A percentile compares a stretch with the other conserved stretches of the same genome.
These are phyloP conservation scores for Diplotaxis tenuifolia DNA, from an alignment of 345 rosid genomes.

Conservation along the genomic window DNA sequence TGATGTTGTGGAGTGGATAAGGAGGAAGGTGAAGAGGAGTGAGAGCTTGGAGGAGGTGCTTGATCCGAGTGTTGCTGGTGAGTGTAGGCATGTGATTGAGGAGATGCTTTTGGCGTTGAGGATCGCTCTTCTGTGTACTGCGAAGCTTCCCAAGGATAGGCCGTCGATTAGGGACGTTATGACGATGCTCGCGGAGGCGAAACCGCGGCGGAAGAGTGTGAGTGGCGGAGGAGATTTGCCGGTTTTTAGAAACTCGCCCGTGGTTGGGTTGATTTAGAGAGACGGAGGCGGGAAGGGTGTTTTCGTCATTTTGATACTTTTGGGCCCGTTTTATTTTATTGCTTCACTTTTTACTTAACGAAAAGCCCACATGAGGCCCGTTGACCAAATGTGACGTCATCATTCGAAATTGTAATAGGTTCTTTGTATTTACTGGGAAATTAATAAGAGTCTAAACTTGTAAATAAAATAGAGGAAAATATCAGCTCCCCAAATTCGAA, in stretches of 20 bases:
- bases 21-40: slow-evolving; percentile 51
- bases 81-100: slow-evolving; percentile 77
- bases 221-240: slow-evolving; percentile 55
- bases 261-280: slow-evolving; percentile 50
- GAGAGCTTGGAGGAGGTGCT: slow-evolving; percentile 55
- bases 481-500: background rate
- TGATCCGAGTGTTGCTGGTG: slow-evolving; percentile 68
- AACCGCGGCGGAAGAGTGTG: slow-evolving; percentile 77
- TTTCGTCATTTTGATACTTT: background rate
- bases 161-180: slow-evolving; percentile 82
- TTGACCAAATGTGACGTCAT: background rate
- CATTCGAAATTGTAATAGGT: background rate
- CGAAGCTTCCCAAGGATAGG: slow-evolving; percentile 79
- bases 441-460: background rate
- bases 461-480: background rate
- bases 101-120: slow-evolving; percentile 75
- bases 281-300: background rate
- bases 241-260: slow-evolving; percentile 58
- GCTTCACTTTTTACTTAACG: background rate
- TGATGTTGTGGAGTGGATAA: slow-evolving; percentile 72
- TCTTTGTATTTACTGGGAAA: background rate
- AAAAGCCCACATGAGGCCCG: background rate
- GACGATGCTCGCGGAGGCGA: slow-evolving; percentile 86
- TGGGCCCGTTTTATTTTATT: background rate
- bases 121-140: slow-evolving; percentile 73